A percentile compares a stretch with the other conserved stretches of the same genome.
Evolutionary conservation across 768 basidiomycete species (phyloP).

Genomic region (Termitomyces sp.): DNA sequence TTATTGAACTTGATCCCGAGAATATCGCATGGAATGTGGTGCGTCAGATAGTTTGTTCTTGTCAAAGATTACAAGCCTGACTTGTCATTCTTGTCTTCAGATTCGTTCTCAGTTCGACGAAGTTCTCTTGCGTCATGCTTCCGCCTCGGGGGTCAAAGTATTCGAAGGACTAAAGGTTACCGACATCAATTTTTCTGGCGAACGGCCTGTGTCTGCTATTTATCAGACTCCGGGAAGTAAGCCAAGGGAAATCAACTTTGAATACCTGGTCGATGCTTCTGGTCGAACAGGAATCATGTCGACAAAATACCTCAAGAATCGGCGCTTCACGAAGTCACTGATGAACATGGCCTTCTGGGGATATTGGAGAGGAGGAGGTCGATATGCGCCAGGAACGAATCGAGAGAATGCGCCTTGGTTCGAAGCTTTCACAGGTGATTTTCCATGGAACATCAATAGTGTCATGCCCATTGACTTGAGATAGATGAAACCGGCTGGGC

Average conservation of each 20-base stretch:
- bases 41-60: conserved; percentile 22
- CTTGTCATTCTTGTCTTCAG: background rate
- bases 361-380: conserved; percentile 52
- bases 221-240: conserved; percentile 14
- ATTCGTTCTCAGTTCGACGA: no score
- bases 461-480: background rate
- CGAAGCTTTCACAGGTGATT: conserved; percentile 51
- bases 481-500: no score
- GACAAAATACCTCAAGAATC: no score
- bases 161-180: no score
- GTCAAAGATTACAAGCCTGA: background rate
- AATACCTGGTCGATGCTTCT: no score
- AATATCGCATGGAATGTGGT: no score
- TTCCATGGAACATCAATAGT: background rate
- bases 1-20: conserved; percentile 47
- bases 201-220: background rate
- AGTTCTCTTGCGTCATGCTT: no score
- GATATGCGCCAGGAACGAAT: conserved; percentile 35
- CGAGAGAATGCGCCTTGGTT: conserved; percentile 47
- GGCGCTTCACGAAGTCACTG: no score
- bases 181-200: no score
- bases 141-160: no score
- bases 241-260: conserved; percentile 37
- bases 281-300: no score
- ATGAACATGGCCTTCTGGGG: no score